These are phyloP conservation scores for Wickerhamomyces tratensis DNA, from an alignment of 805 yeast genomes.

Conservation along the genomic window DNA sequence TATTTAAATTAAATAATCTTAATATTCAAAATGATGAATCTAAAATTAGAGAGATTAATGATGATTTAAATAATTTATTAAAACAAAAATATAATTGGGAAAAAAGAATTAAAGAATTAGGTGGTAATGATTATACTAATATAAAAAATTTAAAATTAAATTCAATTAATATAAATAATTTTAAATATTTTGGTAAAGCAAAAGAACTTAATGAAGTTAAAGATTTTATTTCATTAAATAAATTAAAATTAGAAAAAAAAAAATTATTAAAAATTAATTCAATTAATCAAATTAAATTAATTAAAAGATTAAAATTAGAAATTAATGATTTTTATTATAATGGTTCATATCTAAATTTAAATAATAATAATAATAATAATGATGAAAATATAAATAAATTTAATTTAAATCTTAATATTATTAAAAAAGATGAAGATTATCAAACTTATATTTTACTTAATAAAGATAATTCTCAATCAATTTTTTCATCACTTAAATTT, in stretches of 20 bases:
- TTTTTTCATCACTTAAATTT: no score
- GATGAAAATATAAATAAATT: slow-evolving; percentile 1
- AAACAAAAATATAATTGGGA: slow-evolving; percentile 76
- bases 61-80: slow-evolving; percentile 55
- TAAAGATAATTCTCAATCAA: no score
- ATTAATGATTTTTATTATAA: slow-evolving; percentile 29
- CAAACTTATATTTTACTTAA: no score
- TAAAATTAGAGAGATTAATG: slow-evolving; percentile 67
- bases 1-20: slow-evolving; percentile 56
- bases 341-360: slow-evolving; percentile 26
- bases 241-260: slow-evolving; percentile 13
- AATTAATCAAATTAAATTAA: slow-evolving; percentile 11
- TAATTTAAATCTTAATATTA: no score
- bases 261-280: slow-evolving; percentile 7
- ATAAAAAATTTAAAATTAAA: slow-evolving; percentile 1
- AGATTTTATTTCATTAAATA: slow-evolving; percentile 30
- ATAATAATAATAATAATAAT: slow-evolving; percentile 3
- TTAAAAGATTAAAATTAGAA: slow-evolving; percentile 14
- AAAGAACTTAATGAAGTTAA: slow-evolving; percentile 68
- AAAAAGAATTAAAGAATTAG: slow-evolving; percentile 53
- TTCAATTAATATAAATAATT: slow-evolving; percentile 26
- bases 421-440: no score
- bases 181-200: slow-evolving; percentile 75
- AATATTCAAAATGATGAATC: slow-evolving; percentile 34
- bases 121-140: slow-evolving; percentile 59